Conservation (phyloP, 306 rosid species). For the Cicer pinnatifidum region DNA sequence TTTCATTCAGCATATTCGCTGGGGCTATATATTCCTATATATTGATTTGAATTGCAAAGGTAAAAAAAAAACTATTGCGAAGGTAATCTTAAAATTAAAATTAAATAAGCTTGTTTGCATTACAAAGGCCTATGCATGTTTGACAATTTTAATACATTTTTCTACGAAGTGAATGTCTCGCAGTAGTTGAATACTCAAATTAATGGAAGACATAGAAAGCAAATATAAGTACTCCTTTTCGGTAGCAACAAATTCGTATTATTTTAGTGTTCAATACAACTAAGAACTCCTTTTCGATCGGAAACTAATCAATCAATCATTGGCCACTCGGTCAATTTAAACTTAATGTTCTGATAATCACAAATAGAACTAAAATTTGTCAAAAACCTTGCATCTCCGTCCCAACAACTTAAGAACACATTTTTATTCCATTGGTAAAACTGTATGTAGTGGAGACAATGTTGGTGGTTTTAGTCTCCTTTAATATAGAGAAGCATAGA, state of each 20-base stretch:
- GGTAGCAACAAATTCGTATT: not conserved
- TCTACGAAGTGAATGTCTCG: too few relatives aligned
- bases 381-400: not conserved
- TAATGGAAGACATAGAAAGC: too few relatives aligned
- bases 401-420: not conserved
- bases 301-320: not conserved
- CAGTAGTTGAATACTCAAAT: too few relatives aligned
- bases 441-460: too few relatives aligned
- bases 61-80: too few relatives aligned
- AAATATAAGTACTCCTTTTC: too few relatives aligned
- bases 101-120: not conserved
- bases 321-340: not conserved
- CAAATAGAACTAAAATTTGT: not conserved
- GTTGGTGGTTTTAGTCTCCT: too few relatives aligned
- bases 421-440: not conserved
- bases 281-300: not conserved
- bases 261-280: not conserved
- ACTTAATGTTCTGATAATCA: too few relatives aligned
- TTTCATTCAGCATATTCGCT: not conserved
- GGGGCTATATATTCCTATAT: too few relatives aligned
- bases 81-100: not conserved
- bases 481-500: too few relatives aligned
- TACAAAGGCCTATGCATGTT: not conserved
- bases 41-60: too few relatives aligned
- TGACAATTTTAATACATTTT: too few relatives aligned